Percentiles rank a stretch among this genome's conserved stretches.
phyloP scores from a whole-genome alignment of 306 rosid species.

The Lathyrus oleraceus region DNA sequence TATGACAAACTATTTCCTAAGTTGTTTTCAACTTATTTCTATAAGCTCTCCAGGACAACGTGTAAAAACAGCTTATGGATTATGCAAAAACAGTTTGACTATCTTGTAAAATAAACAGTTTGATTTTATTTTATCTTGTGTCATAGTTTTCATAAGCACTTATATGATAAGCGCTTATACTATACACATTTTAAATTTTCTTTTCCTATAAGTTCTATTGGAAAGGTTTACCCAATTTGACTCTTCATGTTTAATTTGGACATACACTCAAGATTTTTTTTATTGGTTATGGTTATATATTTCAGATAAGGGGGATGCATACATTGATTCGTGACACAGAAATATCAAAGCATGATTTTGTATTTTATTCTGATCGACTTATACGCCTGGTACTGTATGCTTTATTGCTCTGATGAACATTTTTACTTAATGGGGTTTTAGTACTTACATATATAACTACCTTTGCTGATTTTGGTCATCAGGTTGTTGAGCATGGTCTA shows the following conservation, averaged over 20 bases:
- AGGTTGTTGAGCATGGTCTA: slow-evolving; percentile 99
- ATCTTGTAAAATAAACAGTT: too few relatives aligned
- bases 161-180: too few relatives aligned
- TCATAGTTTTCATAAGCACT: too few relatives aligned
- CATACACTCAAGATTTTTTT: slow-evolving; percentile 21
- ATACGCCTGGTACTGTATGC: slow-evolving; percentile 74
- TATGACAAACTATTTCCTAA: too few relatives aligned
- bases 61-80: too few relatives aligned
- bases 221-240: background rate
- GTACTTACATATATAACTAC: background rate
- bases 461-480: slow-evolving; percentile 30
- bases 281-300: slow-evolving; percentile 42
- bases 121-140: too few relatives aligned
- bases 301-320: slow-evolving; percentile 97
- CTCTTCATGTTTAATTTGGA: slow-evolving; percentile 18
- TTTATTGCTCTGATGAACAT: slow-evolving; percentile 26
- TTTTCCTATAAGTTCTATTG: background rate
- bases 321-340: slow-evolving; percentile 87
- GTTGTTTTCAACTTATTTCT: too few relatives aligned
- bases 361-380: slow-evolving; percentile 94
- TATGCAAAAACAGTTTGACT: too few relatives aligned
- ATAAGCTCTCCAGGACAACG: too few relatives aligned
- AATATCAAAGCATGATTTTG: slow-evolving; percentile 92
- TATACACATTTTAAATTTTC: background rate
- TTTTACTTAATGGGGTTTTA: slow-evolving; percentile 23